Conservation (phyloP, 495 filamentous ascomycete genomes). For the Beverwykella pulmonaria region DNA sequence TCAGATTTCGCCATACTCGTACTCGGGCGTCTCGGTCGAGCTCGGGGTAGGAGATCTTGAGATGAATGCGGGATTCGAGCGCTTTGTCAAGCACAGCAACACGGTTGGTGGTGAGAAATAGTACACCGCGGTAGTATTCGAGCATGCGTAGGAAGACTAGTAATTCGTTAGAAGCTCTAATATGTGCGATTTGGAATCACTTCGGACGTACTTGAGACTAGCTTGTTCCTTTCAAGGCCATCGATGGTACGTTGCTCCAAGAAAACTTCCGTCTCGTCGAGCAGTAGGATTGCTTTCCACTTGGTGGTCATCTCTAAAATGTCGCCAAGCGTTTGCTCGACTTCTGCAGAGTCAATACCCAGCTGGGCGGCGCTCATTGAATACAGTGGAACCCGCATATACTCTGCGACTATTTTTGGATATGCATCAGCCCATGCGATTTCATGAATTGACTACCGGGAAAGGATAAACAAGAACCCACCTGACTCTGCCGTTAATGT, state of each 20-base stretch:
- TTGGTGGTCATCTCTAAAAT: conserved; percentile 45
- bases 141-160: conserved; percentile 55
- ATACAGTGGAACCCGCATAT: conserved; percentile 45
- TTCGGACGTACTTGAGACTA: conserved; percentile 39
- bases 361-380: conserved; percentile 45
- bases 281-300: conserved; percentile 53
- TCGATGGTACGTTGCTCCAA: conserved; percentile 52
- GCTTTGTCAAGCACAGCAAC: conserved; percentile 44
- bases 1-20: conserved; percentile 50
- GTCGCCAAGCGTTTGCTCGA: conserved; percentile 41
- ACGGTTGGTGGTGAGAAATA: conserved; percentile 44
- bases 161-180: neutral
- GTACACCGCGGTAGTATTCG: conserved; percentile 61
- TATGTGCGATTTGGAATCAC: neutral
- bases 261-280: conserved; percentile 72
- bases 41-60: conserved; percentile 46
- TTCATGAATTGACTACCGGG: neutral
- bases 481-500: conserved; percentile 46
- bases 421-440: conserved; percentile 13
- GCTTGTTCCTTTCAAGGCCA: conserved; percentile 46
- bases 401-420: conserved; percentile 41
- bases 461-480: conserved; percentile 11
- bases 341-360: conserved; percentile 38
- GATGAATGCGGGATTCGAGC: conserved; percentile 46
- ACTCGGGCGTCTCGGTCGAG: conserved; percentile 38